Conservation (phyloP, 108 stramenopile genomes). For the Pseudonitzschia multistriata region DNA sequence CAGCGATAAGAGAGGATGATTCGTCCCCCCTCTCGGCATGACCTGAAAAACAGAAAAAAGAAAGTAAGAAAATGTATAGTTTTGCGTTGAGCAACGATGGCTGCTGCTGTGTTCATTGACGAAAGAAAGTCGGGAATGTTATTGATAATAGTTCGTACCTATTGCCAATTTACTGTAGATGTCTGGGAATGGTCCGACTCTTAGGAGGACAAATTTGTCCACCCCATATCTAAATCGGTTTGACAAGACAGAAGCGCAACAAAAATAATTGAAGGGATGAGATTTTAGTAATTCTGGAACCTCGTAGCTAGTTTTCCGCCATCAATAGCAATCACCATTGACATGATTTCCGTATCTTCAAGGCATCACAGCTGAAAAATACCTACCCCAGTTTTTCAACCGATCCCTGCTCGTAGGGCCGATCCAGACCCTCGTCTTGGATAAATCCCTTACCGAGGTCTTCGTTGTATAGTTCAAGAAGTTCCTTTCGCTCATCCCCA, state of each 20-base stretch:
- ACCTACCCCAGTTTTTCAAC: slow-evolving; percentile 62
- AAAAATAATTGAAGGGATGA: neutral
- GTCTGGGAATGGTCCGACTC: slow-evolving; percentile 80
- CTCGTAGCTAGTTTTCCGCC: neutral
- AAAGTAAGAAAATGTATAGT: neutral
- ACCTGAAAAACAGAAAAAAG: neutral
- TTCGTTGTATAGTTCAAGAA: slow-evolving; percentile 68
- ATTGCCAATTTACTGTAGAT: slow-evolving; percentile 70
- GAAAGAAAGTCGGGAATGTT: neutral
- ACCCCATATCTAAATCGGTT: slow-evolving; percentile 52
- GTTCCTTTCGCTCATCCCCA: slow-evolving; percentile 29
- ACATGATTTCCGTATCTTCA: too few relatives aligned
- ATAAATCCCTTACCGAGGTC: slow-evolving; percentile 51
- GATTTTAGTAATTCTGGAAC: too few relatives aligned
- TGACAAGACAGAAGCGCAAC: neutral
- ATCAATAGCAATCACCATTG: neutral
- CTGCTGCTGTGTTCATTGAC: neutral
- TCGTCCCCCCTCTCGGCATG: slow-evolving; percentile 60
- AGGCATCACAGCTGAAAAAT: neutral
- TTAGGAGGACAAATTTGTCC: slow-evolving; percentile 76
- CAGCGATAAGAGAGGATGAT: slow-evolving; percentile 73
- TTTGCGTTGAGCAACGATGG: too few relatives aligned
- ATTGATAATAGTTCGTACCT: neutral
- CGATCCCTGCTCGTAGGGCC: slow-evolving; percentile 60
- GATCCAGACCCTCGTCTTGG: slow-evolving; percentile 45